Evolutionary conservation across 2,329 filamentous ascomycete species (phyloP), one percentile per base, ranked within the genome.

Genomic region (Trichoderma sp.): DNA sequence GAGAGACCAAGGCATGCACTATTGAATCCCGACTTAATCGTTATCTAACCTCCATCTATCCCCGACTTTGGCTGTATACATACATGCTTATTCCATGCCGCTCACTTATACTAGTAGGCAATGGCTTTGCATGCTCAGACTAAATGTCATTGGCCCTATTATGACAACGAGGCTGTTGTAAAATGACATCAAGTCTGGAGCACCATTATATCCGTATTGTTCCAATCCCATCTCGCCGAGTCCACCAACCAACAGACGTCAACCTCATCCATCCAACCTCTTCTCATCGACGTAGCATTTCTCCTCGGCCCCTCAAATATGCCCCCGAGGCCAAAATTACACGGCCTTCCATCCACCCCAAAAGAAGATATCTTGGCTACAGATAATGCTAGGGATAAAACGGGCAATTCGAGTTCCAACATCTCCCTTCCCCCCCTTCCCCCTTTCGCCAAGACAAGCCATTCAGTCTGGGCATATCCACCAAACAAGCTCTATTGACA

Each of bases 381-480:
- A 58, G 21, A 55, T 32, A n/a, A 10, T 49, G 21, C 46, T 49
- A 49, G n/a, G 8, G 11, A 13, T 24, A 49, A 43, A 49, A 24
- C 21, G n/a, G 21, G 21, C 46, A 49, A 49, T 11, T 49, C n/a
- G 21, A 13, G 11, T 14, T n/a, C 43, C 51, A 26, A 55, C 16
- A 24, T 55, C 16, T 18, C 37, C 37, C 37, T 10, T 5, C 37
- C 37, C 16, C 26, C 26, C 26, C 26, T 26, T 46, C 34, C 61
- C 52, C 61, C 52, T 66, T 32, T 56, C 34, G 61, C 52, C 61
- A 66, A 66, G 61, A 66, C 34, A 34, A 24, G 14, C 51, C 24
- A 61, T 51, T 51, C 37, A 18, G 39, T 39, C 58, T 59, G 37
- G 58, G 37, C 58, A 52, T 16, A 65, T 30, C 51, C 61, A 52